These are phyloP conservation scores for Skeletonema grethae DNA, from an alignment of 108 stramenopile genomes.

Conservation along the genomic window DNA sequence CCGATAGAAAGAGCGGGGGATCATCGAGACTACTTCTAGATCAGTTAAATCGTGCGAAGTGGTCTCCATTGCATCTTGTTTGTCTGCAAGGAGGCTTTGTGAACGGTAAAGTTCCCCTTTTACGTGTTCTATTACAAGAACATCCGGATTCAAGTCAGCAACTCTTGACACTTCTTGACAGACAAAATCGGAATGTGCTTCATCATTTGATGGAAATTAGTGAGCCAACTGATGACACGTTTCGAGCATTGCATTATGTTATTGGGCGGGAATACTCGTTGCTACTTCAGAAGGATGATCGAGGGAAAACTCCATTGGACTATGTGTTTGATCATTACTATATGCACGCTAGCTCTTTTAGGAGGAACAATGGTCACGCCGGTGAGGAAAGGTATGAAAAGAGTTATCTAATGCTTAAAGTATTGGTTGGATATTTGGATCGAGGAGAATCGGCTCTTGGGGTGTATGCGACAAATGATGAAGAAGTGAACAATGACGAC, in stretches of 20 bases:
- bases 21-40: conserved; percentile 37
- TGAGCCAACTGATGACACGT: conserved; percentile 16
- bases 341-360: not conserved
- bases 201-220: conserved; percentile 31
- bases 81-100: conserved; percentile 37
- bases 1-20: conserved; percentile 16
- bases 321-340: conserved; percentile 21
- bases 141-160: conserved; percentile 5
- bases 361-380: not conserved
- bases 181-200: conserved; percentile 35
- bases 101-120: conserved; percentile 14
- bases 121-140: conserved; percentile 25
- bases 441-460: not conserved
- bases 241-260: conserved; percentile 22
- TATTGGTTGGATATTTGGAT: conserved; percentile 28
- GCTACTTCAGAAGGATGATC: conserved; percentile 18
- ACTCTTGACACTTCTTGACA: conserved; percentile 30
- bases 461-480: conserved; percentile 1
- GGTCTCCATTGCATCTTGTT: conserved; percentile 42
- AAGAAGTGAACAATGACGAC: conserved; percentile 4
- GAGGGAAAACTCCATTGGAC: conserved; percentile 24
- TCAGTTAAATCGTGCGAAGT: conserved; percentile 29
- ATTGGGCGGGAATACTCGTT: conserved; percentile 12
- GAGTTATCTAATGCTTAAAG: conserved; percentile 23
- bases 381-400: conserved; percentile 14